Base-by-base conservation (phyloP, 1,139 yeast genomes). In the Arxiozyma bovina region DNA sequence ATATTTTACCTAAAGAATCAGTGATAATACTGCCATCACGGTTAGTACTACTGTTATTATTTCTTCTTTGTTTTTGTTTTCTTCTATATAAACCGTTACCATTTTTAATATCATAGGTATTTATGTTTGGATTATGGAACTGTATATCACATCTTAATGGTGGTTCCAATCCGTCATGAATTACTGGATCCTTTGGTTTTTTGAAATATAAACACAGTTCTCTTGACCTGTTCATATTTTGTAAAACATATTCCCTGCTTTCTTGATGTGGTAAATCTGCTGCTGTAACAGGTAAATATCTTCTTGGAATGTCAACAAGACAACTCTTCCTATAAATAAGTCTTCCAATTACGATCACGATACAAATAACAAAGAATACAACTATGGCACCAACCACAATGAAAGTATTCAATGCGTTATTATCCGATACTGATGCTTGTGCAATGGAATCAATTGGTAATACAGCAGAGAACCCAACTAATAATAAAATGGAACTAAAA, bases 371-470 rank as follows among this genome's bases (percentile, higher is more conserved):
- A 1, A 81, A 72, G 58, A 86, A 82, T 4, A 81, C 72, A 5
- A 82, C 88, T 63, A 88, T 79, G 11, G 86, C 89, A 51, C 82
- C 80, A 22, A 87, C 82, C 42, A 90, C 90, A 60, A 87, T 85
- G 60, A 87, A 83, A 20, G 86, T 79, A 66, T 87, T 85, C 69
- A 87, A 57, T 0, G 74, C 75, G 54, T 71, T 80, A 55, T 80
- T 80, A 22, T 79, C 72, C 1, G 81, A 71, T 46, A 77, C 73
- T 1, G 78, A 68, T 1, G 91, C 82, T 68, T 85, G 91, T 1
- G 80, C 80, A 57, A 86, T 78, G 50, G 86, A 82, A 69, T 87
- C 95, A n/a, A 85, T 76, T 1, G 90, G 90, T 0, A 90, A 78
- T 8, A 84, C 87, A 3, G 84, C 74, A 12, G 83, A 73, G 56